Base-by-base conservation (phyloP, 352 stramenopile genomes). In the Aphanomyces stellatus region DNA sequence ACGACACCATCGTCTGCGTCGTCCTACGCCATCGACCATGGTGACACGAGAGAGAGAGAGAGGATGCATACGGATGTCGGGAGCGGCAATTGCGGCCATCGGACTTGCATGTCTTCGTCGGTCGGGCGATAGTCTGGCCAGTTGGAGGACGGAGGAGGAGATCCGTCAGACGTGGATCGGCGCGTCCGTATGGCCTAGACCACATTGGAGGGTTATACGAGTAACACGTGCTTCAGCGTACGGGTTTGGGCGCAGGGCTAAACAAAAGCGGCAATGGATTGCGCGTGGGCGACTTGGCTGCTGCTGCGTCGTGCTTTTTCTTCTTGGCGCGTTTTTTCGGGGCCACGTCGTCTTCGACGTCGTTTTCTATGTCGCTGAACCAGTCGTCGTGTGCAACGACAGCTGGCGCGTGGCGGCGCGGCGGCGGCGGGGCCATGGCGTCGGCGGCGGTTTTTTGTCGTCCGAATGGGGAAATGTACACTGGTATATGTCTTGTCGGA, bases 381-480 rank as follows among this genome's bases (percentile, higher is more conserved):
- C 80, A 90, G 2, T 74, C 74, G 49, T 88, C 81, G 49, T 70
- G 72, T 46, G 79, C 76, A 28, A 17, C 56, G 10, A 53, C 0
- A 74, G 56, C 17, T 35, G 53, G 8, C 51, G 46, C 65, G 59
- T 56, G 55, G 65, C 72, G 17, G 43, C 41, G 46, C 24, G 4
- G 7, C 30, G 10, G 13, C 13, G 8, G 69, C 35, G 17, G 31
- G 55, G n/a, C 33, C 34, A 48, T 61, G 71, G 56, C 53, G 66
- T 69, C 10, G 53, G 65, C 33, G 59, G 72, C 8, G 42, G 57
- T 42, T 74, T 75, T 59, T 70, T 71, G 25, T 70, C 68, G n/a
- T 71, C 67, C 73, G 24, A 90, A 91, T 10, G 81, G 83, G 17
- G 81, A 91, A 6, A 90, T 69, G 41, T 89, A 88, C 31, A 59